Base-by-base conservation (phyloP, 2,329 filamentous ascomycete species). In the Talaromyces marneffei region DNA sequence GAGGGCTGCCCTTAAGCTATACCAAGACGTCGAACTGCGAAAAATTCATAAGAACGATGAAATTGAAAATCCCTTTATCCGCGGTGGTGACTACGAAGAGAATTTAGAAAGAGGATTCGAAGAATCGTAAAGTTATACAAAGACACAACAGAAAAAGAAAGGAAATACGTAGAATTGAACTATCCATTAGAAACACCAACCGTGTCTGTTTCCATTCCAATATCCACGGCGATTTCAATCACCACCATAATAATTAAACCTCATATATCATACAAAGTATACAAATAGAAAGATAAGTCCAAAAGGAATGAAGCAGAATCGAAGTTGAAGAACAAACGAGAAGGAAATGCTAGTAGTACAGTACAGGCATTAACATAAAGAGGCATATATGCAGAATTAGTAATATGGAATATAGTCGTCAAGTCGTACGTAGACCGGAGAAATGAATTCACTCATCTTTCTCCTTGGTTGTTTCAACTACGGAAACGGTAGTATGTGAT, bases 361-460 rank as follows among this genome's bases (percentile, higher is more conserved):
- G 25, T 57, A 56, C 50, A 60, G 57, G 42, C 40, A 53, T 35
- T 35, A 52, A 10, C 14, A 52, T 31, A 35, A 33, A 20, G 23
- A 29, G 29, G 48, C 27, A 16, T 52, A 52, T 52, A 35, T 52
- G 48, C 48, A 52, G 29, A 57, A 33, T 57, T 42, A 59, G 31
- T 48, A 16, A 7, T 52, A 55, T 55, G 33, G n/a, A 27, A 55
- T 54, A 42, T 40, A 46, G 58, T 60, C 58, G 42, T 60, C n/a
- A 60, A 54, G 50, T 60, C 58, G 29, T 60, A 37, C 52, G 25
- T 37, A 29, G 42, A 61, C 54, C 33, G 16, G 27, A 16, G 10
- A 53, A 35, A 57, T 46, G 10, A 53, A 35, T 53, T 46, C 33
- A 57, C 18, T 62, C 60, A 20, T 62, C 60, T 59, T 62, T 52